Conservation (phyloP, 305 asterid species). For the Andrographis paniculata region DNA sequence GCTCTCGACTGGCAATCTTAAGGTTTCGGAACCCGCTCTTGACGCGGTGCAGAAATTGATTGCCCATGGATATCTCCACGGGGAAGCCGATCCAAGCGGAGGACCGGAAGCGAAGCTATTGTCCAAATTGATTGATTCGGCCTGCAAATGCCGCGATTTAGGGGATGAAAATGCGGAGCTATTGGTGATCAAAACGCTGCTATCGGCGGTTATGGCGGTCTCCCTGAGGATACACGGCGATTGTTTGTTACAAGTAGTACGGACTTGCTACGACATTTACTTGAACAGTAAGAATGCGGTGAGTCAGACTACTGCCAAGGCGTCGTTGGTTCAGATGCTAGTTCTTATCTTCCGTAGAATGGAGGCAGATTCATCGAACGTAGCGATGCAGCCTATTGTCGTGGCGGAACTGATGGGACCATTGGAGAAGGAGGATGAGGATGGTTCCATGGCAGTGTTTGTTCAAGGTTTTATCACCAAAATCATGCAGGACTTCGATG, state of each 20-base stretch:
- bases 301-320: slow-evolving; percentile 95
- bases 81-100: slow-evolving; percentile 75
- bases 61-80: slow-evolving; percentile 78
- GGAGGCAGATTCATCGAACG: slow-evolving; percentile 98
- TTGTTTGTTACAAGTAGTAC: slow-evolving; percentile 75
- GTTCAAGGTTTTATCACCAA: slow-evolving; percentile 92
- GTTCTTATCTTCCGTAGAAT: slow-evolving; percentile 92
- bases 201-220: slow-evolving; percentile 85
- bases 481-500: slow-evolving; percentile 87
- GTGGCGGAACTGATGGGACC: slow-evolving; percentile 96
- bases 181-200: slow-evolving; percentile 67
- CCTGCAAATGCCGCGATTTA: slow-evolving; percentile 79
- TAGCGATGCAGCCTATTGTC: slow-evolving; percentile 90
- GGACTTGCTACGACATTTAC: slow-evolving; percentile 86
- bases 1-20: slow-evolving; percentile 47
- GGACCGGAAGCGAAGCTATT: slow-evolving; percentile 64
- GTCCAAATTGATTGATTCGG: slow-evolving; percentile 64
- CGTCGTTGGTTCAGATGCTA: slow-evolving; percentile 92
- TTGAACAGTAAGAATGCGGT: slow-evolving; percentile 80
- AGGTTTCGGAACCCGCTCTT: slow-evolving; percentile 83
- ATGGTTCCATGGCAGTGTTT: slow-evolving; percentile 74
- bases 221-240: slow-evolving; percentile 85
- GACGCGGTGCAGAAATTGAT: slow-evolving; percentile 88
- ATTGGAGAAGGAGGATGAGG: slow-evolving; percentile 71
- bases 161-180: slow-evolving; percentile 78